phyloP scores from a whole-genome alignment of 208 protist genomes.

The Acanthamoeba healyi region DNA sequence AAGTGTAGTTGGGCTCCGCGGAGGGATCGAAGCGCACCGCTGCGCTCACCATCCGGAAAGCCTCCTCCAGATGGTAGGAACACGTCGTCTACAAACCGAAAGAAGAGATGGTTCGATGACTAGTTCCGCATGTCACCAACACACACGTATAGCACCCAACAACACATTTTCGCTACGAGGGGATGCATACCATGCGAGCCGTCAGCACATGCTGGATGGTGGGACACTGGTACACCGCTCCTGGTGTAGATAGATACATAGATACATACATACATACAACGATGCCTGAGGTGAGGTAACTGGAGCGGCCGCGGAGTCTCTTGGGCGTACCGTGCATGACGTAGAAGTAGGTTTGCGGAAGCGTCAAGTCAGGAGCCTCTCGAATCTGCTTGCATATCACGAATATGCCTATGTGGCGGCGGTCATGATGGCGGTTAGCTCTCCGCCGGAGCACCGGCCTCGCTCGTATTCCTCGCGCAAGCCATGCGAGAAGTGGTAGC shows the following conservation, averaged over 20 bases:
- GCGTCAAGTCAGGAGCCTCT: conserved; percentile 25
- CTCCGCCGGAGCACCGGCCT: too few species aligned
- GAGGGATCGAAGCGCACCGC: conserved; percentile 55
- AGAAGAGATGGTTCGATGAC: too few species aligned
- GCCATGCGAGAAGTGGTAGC: too few species aligned
- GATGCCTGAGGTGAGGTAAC: too few species aligned
- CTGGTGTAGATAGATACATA: background rate
- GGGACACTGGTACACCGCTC: conserved; percentile 45
- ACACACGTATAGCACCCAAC: too few species aligned
- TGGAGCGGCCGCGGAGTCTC: too few species aligned
- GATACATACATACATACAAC: background rate
- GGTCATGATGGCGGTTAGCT: too few species aligned
- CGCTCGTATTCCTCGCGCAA: too few species aligned
- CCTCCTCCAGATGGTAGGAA: conserved; percentile 35
- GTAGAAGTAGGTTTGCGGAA: conserved; percentile 44
- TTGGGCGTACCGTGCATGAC: conserved; percentile 33
- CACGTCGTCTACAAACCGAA: conserved; percentile 65
- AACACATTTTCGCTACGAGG: too few species aligned
- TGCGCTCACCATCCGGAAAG: conserved; percentile 31
- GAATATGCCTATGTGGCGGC: conserved; percentile 6
- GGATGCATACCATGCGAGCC: conserved; percentile 54
- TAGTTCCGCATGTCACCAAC: too few species aligned
- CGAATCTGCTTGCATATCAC: conserved; percentile 53
- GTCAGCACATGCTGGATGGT: conserved; percentile 35
- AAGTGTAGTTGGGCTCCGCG: conserved; percentile 32